Base-by-base conservation (phyloP, 352 stramenopile species). In the Lagenidium giganteum region DNA sequence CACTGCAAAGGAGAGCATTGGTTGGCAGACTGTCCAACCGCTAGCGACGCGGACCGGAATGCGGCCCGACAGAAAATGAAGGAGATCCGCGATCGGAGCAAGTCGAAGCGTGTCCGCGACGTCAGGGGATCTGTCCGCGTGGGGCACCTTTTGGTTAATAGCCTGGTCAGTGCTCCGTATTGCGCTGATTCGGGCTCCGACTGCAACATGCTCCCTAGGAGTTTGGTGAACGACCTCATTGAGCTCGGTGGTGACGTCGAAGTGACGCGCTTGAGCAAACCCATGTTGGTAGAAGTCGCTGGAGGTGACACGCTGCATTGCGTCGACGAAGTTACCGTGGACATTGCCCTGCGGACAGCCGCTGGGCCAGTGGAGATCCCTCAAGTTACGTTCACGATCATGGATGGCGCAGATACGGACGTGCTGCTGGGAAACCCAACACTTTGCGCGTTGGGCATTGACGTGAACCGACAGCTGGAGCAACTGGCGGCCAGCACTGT, bases 1-100 rank as follows among this genome's bases (percentile, higher is more conserved):
- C 32, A 39, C 9, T 64, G 49, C 42, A 55, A 55, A 20, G 43
- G 39, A 0, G 24, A 42, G 7, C 39, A 64, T 34, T 64, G 49
- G 55, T n/a, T 58, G 0, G 34, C 32, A 7, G 43, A 47, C 20
- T 56, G 37, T 21, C 48, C 38, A 5, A 43, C 42, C 5, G 43
- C 45, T 5, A 54, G 36, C 2, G 45, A 48, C 21, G 35, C 16
- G 23, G 41, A 33, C 32, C 42, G 26, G 34, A 20, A 41, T 8
- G 34, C 23, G n/a, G 34, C 34, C 8, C 34, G 34, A 13, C 13
- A n/a, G n/a, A n/a, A n/a, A n/a, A n/a, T n/a, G n/a, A n/a, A n/a
- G n/a, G n/a, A n/a, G n/a, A n/a, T n/a, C n/a, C n/a, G n/a, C n/a
- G n/a, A n/a, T n/a, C n/a, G n/a, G n/a, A n/a, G n/a, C n/a, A n/a